These are phyloP conservation scores for Grosmannia huntii DNA, from an alignment of 2,329 filamentous ascomycete genomes.

Conservation along the genomic window DNA sequence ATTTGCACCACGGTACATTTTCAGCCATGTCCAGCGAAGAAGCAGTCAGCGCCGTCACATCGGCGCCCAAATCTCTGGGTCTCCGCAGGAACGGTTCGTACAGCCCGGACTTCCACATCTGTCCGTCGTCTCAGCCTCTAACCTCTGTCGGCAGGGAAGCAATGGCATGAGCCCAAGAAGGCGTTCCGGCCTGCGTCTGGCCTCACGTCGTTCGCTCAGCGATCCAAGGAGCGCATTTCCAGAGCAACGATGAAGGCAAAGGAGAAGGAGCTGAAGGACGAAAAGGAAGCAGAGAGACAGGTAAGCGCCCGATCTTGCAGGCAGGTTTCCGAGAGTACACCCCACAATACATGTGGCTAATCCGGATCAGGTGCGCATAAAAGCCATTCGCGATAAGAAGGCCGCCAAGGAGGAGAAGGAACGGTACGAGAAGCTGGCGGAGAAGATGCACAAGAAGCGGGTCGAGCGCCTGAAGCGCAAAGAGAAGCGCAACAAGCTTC, in stretches of 20 bases:
- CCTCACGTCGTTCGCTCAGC: constrained; percentile 65
- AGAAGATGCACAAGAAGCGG: constrained; percentile 95
- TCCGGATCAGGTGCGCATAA: constrained; percentile 50
- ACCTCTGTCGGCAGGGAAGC: constrained; percentile 54
- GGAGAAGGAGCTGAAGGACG: constrained; percentile 90
- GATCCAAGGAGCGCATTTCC: constrained; percentile 55
- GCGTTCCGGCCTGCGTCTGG: constrained; percentile 75
- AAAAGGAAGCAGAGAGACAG: constrained; percentile 81
- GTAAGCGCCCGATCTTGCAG: constrained; percentile 31
- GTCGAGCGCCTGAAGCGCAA: constrained; percentile 86
- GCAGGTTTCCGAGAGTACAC: not conserved
- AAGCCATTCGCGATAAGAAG: constrained; percentile 72
- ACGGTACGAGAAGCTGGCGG: constrained; percentile 83
- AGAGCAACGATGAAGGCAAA: constrained; percentile 74
- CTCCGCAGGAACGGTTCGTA: constrained; percentile 51
- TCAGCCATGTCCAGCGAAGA: constrained; percentile 30
- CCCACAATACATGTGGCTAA: not conserved
- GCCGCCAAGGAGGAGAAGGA: constrained; percentile 87
- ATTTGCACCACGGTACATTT: not conserved
- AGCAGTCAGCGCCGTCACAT: constrained; percentile 21
- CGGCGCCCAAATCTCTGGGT: constrained; percentile 34
- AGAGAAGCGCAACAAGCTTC: constrained; percentile 88
- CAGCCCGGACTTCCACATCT: not conserved
- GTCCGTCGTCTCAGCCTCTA: not conserved
- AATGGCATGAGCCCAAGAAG: constrained; percentile 77